Conservation (phyloP, 2,329 filamentous ascomycete species). For the Chaetomium sp. region DNA sequence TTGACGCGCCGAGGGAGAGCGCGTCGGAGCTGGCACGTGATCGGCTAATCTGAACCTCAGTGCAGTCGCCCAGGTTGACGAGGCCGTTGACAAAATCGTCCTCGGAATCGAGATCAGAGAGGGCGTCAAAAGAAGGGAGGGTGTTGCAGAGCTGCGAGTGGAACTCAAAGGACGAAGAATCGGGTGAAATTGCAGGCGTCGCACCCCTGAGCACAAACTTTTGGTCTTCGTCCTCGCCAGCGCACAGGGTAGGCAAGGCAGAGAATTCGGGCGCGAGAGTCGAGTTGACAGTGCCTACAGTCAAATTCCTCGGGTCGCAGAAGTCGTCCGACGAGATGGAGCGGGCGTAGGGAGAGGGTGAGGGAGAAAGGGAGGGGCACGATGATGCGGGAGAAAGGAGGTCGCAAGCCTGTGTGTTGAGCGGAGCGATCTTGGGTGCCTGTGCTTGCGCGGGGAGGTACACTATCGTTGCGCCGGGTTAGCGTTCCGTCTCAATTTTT, state of each 20-base stretch:
- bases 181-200: conserved; percentile 44
- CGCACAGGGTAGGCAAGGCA: conserved; percentile 61
- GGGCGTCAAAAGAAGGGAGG: conserved; percentile 80
- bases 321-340: conserved; percentile 74
- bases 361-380: conserved; percentile 85
- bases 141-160: conserved; percentile 54
- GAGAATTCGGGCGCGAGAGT: conserved; percentile 64
- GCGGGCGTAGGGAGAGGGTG: conserved; percentile 75
- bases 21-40: conserved; percentile 68
- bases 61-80: conserved; percentile 63
- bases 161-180: conserved; percentile 53
- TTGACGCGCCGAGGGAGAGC: conserved; percentile 60
- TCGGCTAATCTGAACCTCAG: conserved; percentile 66
- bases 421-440: conserved; percentile 56
- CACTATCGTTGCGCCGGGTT: conserved; percentile 46
- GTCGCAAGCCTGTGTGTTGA: conserved; percentile 65
- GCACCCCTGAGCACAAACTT: conserved; percentile 50
- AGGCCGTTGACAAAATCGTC: conserved; percentile 80
- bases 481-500: conserved; percentile 37
- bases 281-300: conserved; percentile 62
- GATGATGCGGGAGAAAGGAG: conserved; percentile 74
- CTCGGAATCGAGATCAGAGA: conserved; percentile 88
- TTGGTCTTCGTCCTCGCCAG: conserved; percentile 65
- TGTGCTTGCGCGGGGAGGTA: conserved; percentile 51
- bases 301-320: conserved; percentile 89